Evolutionary conservation across 202 grass and related monocot genomes (phyloP), one percentile per base, ranked within the genome.

Genomic region (Digitaria exilis): DNA sequence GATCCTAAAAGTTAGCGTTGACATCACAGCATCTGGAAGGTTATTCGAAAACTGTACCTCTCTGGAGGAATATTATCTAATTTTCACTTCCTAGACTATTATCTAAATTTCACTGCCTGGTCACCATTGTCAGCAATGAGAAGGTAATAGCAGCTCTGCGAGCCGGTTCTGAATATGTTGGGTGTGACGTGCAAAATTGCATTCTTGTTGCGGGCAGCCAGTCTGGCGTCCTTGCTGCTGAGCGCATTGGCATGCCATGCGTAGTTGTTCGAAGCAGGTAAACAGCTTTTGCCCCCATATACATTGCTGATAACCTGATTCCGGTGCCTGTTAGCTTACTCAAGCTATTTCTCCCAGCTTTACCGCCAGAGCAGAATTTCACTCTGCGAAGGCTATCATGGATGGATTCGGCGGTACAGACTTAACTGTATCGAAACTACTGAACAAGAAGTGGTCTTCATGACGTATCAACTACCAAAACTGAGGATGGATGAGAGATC

Each of bases 181-280:
- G 83, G 7, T 77, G 89, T 6, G 73, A 90, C 14, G 69, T 92
- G 11, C 85, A 89, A 87, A 85, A 90, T 61, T 96, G 89, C 26
- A 70, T 98, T 76, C 87, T 98, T 74, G 84, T 96, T 48, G 62
- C 93, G 0, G 93, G 93, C 24, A 95, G 88, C 78, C 96, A 95
- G 52, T 80, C 83, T 32, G 91, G 96, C 11, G 83, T 87, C 26
- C 86, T 89, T 16, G 96, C 86, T 8, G 92, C 96, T 30, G 89
- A 93, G 76, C 69, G 84, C 80, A 84, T 98, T 80, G 87, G 87
- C 14, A 97, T 97, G 95, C 86, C 92, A 12, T 93, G 92, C 64
- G 78, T 97, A 37, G 90, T 97, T 84, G 59, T 97, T 60, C 82
- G 95, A 76, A 94, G 86, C 84, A 92, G 95, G 95, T 94, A 82